These are phyloP conservation scores for Didymellaceae sp. DNA, from an alignment of 2,329 filamentous ascomycete species.

Conservation along the genomic window DNA sequence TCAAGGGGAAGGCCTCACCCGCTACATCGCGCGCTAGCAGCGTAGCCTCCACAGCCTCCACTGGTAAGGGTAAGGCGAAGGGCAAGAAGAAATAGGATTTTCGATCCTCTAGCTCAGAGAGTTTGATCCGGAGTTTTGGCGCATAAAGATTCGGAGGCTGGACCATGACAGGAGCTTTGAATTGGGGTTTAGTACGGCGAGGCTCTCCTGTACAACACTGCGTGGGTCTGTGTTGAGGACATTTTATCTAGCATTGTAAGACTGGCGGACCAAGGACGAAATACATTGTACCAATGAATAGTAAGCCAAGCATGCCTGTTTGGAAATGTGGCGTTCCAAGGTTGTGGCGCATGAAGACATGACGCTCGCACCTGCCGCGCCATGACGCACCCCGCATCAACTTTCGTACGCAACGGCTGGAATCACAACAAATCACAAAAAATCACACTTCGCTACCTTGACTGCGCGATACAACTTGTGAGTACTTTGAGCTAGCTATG, in stretches of 20 bases:
- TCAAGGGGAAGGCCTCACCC: slow-evolving; percentile 78
- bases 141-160: slow-evolving; percentile 3
- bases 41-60: slow-evolving; percentile 76
- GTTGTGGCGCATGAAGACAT: not conserved
- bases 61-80: slow-evolving; percentile 56
- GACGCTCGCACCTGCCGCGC: slow-evolving; percentile 3
- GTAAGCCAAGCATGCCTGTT: too few species aligned
- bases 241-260: not conserved
- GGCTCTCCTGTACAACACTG: slow-evolving; percentile 10
- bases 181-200: not conserved
- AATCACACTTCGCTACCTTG: not conserved
- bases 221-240: slow-evolving; percentile 1
- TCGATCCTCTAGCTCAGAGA: not conserved
- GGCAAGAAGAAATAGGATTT: slow-evolving; percentile 55
- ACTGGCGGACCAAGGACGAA: not conserved
- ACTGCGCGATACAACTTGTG: not conserved
- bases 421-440: slow-evolving; percentile 3
- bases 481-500: not conserved
- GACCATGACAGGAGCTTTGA: not conserved
- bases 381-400: slow-evolving; percentile 20
- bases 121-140: slow-evolving; percentile 26
- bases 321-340: slow-evolving; percentile 8
- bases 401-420: slow-evolving; percentile 2
- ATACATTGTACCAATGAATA: not conserved
- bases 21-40: slow-evolving; percentile 87